These are phyloP conservation scores for Simplicillium aogashimaense DNA, from an alignment of 2,329 filamentous ascomycete genomes.

Conservation along the genomic window DNA sequence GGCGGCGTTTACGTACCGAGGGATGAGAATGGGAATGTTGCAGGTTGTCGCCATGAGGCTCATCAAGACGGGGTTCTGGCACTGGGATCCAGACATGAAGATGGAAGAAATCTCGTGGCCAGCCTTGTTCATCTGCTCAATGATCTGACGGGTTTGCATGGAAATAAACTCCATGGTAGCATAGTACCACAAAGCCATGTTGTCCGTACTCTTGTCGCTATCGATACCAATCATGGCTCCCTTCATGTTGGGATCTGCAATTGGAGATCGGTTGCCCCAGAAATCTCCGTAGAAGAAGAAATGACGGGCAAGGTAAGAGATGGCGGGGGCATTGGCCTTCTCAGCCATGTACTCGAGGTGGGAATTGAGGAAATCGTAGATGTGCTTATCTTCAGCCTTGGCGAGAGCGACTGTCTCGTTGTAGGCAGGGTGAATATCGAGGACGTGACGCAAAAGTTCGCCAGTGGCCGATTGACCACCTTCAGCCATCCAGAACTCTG, in stretches of 20 bases:
- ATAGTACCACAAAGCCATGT: conserved; percentile 87
- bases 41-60: conserved; percentile 83
- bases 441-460: conserved; percentile 84
- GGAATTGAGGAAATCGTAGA: conserved; percentile 90
- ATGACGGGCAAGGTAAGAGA: conserved; percentile 82
- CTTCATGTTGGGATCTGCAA: conserved; percentile 89
- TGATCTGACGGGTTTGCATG: conserved; percentile 90
- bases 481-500: conserved; percentile 93
- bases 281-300: conserved; percentile 98
- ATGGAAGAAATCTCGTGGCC: conserved; percentile 85
- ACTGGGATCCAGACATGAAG: conserved; percentile 98
- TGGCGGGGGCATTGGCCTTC: conserved; percentile 58
- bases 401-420: conserved; percentile 70
- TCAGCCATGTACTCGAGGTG: conserved; percentile 71
- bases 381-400: conserved; percentile 73
- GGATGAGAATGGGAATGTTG: conserved; percentile 86
- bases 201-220: conserved; percentile 77
- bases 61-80: conserved; percentile 91
- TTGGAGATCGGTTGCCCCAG: conserved; percentile 90
- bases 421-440: conserved; percentile 90
- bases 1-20: conserved; percentile 86
- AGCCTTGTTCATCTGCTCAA: conserved; percentile 84
- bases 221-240: conserved; percentile 80
- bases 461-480: conserved; percentile 95
- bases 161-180: conserved; percentile 97